Percentiles rank a stretch among this genome's conserved stretches.
These are phyloP conservation scores for Colletotrichum godetiae DNA, from an alignment of 2,329 filamentous ascomycete genomes.

Conservation along the genomic window DNA sequence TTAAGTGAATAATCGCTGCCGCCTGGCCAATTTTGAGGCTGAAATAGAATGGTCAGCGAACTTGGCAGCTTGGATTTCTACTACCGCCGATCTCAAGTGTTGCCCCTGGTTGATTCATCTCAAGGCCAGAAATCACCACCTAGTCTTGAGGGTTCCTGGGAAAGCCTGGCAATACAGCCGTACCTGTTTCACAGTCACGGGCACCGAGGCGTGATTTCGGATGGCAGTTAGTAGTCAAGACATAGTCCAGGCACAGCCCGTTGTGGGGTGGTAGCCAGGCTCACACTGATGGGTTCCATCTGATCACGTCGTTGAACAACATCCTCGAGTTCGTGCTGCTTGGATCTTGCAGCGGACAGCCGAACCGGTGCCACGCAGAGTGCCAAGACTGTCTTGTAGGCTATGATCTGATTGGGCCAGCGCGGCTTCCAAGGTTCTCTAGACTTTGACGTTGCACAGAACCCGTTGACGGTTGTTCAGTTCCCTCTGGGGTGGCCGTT, in stretches of 20 bases:
- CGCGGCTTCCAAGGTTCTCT: neutral
- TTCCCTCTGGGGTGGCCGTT: neutral
- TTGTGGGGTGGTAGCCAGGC: neutral
- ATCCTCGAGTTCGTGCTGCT: slow-evolving; percentile 15
- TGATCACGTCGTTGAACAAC: neutral
- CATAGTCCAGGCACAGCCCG: neutral
- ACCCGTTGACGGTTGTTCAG: slow-evolving; percentile 21
- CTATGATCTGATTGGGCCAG: slow-evolving; percentile 12
- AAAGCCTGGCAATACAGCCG: neutral
- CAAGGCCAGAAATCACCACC: neutral
- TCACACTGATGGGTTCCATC: neutral
- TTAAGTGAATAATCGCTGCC: neutral
- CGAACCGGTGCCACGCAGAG: slow-evolving; percentile 5
- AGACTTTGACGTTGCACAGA: slow-evolving; percentile 4
- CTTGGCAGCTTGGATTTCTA: neutral
- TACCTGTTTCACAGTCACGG: neutral
- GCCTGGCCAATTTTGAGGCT: neutral
- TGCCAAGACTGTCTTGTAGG: neutral
- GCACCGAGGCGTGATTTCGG: neutral
- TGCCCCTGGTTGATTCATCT: neutral
- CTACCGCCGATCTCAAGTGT: neutral
- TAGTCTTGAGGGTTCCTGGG: neutral
- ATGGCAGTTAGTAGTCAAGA: neutral
- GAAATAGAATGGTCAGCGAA: neutral
- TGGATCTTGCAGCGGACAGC: slow-evolving; percentile 23